Percentiles rank a stretch among this genome's conserved stretches.
Conservation (phyloP, 2,329 filamentous ascomycete species). For the Penicillium sp. region DNA sequence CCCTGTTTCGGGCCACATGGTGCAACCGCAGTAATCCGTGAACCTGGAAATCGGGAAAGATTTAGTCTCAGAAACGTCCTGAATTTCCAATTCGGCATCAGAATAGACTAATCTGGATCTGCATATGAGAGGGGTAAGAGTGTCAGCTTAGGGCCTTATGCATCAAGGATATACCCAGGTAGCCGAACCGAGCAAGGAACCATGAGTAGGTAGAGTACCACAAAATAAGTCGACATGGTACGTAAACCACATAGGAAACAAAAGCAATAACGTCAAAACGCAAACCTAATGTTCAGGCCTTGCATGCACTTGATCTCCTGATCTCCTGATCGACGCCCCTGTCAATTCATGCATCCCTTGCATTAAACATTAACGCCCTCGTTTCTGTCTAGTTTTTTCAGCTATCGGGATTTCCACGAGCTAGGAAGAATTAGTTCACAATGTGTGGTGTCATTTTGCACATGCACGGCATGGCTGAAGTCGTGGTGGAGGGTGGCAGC, state of each 20-base stretch:
- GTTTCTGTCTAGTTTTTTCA: slow-evolving; percentile 8
- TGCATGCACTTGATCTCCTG: slow-evolving; percentile 14
- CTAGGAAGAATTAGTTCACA: background rate
- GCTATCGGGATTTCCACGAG: slow-evolving; percentile 6
- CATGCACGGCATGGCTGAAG: background rate
- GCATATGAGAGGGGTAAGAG: background rate
- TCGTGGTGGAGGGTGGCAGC: slow-evolving; percentile 5
- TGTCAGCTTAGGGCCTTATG: background rate
- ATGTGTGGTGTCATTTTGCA: slow-evolving; percentile 14
- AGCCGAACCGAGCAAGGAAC: background rate
- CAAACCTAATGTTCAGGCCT: slow-evolving; percentile 15
- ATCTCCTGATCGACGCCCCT: slow-evolving; percentile 15
- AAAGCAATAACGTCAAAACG: slow-evolving; percentile 14
- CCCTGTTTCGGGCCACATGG: slow-evolving; percentile 16
- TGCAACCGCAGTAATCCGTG: slow-evolving; percentile 13
- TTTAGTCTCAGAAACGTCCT: background rate
- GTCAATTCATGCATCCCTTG: slow-evolving; percentile 14
- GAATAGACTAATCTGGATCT: background rate
- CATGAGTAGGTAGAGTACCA: background rate
- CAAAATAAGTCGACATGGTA: background rate
- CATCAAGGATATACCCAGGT: background rate
- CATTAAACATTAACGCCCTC: slow-evolving; percentile 16
- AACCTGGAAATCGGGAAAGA: slow-evolving; percentile 4
- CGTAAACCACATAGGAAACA: background rate
- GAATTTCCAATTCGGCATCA: background rate